Evolutionary conservation across 176 grass and related monocot genomes (phyloP).

Genomic region (Lolium multiflorum): DNA sequence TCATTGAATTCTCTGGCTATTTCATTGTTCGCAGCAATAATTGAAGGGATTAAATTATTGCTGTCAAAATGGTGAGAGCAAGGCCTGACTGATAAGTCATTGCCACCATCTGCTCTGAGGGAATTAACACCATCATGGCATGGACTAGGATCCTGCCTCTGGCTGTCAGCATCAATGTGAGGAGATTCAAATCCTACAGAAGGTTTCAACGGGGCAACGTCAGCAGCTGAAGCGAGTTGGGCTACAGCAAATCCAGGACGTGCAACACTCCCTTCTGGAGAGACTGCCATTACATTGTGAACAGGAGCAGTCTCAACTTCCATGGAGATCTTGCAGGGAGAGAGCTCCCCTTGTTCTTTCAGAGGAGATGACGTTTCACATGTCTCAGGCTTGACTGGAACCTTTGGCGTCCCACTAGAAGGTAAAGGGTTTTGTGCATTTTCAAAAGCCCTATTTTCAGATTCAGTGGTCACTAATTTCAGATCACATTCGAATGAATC

Average conservation of each 20-base stretch:
- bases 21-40: conserved; percentile 56
- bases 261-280: conserved; percentile 50
- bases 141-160: conserved; percentile 31
- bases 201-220: conserved; percentile 28
- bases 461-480: conserved; percentile 45
- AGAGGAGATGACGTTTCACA: conserved; percentile 16
- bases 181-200: conserved; percentile 25
- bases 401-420: conserved; percentile 51
- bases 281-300: conserved; percentile 38
- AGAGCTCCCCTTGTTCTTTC: conserved; percentile 44
- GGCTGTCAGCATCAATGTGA: conserved; percentile 29
- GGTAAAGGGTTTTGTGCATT: conserved; percentile 44
- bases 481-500: conserved; percentile 90
- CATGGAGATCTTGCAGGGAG: conserved; percentile 40
- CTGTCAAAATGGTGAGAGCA: conserved; percentile 26
- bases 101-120: conserved; percentile 21
- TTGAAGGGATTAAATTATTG: conserved; percentile 54
- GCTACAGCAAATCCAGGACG: conserved; percentile 24
- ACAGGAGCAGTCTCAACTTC: conserved; percentile 32
- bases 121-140: conserved; percentile 47
- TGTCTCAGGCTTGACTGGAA: conserved; percentile 6
- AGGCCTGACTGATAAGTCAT: conserved; percentile 24
- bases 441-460: conserved; percentile 28
- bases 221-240: conserved; percentile 22
- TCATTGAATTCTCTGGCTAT: conserved; percentile 42